A percentile compares a stretch with the other conserved stretches of the same genome.
phyloP scores from a whole-genome alignment of 1,139 yeast species.

The Taiozyma sp. region DNA sequence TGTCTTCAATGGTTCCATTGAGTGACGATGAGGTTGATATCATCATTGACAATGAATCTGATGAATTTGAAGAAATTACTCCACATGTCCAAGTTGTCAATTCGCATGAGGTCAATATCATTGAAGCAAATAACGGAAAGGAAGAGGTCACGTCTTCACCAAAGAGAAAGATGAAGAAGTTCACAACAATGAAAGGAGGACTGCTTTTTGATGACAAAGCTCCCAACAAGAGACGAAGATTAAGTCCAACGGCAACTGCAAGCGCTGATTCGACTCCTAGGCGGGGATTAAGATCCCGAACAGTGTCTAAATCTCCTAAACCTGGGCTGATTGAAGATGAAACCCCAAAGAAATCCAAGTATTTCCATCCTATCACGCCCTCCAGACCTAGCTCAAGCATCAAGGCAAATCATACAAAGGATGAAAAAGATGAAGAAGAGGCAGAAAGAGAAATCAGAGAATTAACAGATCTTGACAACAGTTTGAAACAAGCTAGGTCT shows the following conservation, averaged over 20 bases:
- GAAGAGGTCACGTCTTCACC: neutral
- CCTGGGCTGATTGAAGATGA: neutral
- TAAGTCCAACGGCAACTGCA: neutral
- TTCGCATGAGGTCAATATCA: neutral
- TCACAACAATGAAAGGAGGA: neutral
- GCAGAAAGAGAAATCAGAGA: neutral
- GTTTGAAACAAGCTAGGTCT: neutral
- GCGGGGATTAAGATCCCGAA: neutral
- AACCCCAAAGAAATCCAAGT: neutral
- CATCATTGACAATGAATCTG: neutral
- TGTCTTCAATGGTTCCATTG: neutral
- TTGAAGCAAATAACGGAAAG: neutral
- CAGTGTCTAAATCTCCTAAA: neutral
- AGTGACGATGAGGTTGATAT: neutral
- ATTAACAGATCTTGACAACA: neutral
- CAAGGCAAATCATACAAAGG: neutral
- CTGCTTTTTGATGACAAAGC: neutral
- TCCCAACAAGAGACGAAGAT: neutral
- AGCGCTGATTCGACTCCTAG: neutral
- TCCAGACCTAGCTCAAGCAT: neutral
- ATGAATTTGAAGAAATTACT: neutral
- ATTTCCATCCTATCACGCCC: neutral
- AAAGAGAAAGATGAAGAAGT: neutral
- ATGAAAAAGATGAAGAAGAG: neutral
- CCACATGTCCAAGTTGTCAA: neutral